Evolutionary conservation across 225 moss, liverwort and hornwort species (phyloP).

Genomic region (Antitrichia curtipendula): DNA sequence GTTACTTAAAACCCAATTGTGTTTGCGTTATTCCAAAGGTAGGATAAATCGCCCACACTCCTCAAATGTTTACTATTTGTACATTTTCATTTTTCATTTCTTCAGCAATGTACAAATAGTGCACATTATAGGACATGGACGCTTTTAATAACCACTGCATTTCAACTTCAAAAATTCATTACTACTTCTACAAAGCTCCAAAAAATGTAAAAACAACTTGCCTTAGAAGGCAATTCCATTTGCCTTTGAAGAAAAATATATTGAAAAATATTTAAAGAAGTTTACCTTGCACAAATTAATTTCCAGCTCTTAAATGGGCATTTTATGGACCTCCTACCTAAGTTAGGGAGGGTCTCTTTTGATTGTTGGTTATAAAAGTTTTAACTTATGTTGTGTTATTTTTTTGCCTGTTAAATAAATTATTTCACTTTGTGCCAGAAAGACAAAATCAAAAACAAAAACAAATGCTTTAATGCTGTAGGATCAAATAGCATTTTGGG

Average conservation of each 20-base stretch:
- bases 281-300: too few species aligned
- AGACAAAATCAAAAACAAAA: too few species aligned
- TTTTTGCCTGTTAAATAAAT: neutral
- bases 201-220: neutral
- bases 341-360: accelerated
- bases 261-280: neutral
- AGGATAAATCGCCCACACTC: too few species aligned
- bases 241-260: too few species aligned
- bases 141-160: accelerated
- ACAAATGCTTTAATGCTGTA: accelerated
- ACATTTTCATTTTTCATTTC: neutral
- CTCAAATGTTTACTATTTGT: neutral
- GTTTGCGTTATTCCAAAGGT: too few species aligned
- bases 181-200: accelerated
- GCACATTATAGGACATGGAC: accelerated
- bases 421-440: neutral
- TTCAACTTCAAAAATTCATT: neutral
- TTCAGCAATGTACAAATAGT: neutral
- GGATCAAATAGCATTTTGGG: too few species aligned
- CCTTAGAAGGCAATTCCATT: accelerated
- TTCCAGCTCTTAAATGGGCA: neutral
- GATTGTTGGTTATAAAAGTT: accelerated
- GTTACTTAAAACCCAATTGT: too few species aligned
- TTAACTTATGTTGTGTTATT: accelerated
- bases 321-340: neutral